Percentiles rank a stretch among this genome's conserved stretches.
These are phyloP conservation scores for Trematosphaeria pertusa DNA, from an alignment of 2,329 filamentous ascomycete genomes.

Conservation along the genomic window DNA sequence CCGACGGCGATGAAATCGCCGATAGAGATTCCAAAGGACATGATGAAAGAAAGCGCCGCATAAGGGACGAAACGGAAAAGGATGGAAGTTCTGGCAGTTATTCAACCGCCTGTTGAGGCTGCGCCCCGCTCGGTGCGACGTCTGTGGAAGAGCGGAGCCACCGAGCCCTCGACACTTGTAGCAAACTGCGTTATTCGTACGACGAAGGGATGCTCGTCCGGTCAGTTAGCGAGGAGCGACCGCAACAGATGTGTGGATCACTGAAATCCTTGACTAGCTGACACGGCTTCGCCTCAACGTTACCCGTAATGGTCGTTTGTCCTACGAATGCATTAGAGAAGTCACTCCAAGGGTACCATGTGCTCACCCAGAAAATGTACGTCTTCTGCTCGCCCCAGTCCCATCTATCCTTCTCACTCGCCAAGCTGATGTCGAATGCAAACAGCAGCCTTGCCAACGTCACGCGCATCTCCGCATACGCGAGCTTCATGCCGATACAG, in stretches of 20 bases:
- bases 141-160: constrained; percentile 1
- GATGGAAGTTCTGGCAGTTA: not conserved
- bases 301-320: constrained; percentile 8
- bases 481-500: constrained; percentile 29
- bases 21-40: constrained; percentile 33
- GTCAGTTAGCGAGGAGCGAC: not conserved
- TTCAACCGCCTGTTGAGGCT: not conserved
- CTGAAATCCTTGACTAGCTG: not conserved
- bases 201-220: not conserved
- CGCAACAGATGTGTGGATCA: not conserved
- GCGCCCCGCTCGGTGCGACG: constrained; percentile 8
- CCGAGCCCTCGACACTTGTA: no score
- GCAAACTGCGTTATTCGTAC: no score
- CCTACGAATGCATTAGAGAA: constrained; percentile 1
- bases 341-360: no score
- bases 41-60: constrained; percentile 1
- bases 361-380: constrained; percentile 24
- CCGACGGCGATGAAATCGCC: constrained; percentile 35
- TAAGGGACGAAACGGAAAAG: not conserved
- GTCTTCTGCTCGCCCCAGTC: constrained; percentile 23
- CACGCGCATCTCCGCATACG: constrained; percentile 35
- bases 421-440: constrained; percentile 22
- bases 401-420: constrained; percentile 17
- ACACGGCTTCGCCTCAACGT: constrained; percentile 3
- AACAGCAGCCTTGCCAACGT: constrained; percentile 26